phyloP scores from a whole-genome alignment of 108 stramenopile genomes.

The Nannochloropsis oceanica region DNA sequence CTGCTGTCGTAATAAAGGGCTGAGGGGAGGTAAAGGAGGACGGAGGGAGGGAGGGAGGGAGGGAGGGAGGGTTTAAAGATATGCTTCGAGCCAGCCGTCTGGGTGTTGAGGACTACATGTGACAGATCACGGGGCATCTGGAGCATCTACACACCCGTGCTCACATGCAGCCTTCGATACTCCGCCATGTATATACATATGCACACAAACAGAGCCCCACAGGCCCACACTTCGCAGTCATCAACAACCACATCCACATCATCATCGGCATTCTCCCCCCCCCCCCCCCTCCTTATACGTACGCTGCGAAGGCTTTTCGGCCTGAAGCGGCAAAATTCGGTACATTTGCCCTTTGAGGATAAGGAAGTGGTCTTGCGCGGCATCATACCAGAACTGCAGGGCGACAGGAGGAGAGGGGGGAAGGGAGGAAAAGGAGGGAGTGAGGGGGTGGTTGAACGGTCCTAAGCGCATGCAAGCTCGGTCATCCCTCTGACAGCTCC shows the following conservation, averaged over 20 bases:
- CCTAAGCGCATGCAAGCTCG: not conserved
- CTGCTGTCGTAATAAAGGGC: too few relatives aligned
- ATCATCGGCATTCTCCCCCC: too few relatives aligned
- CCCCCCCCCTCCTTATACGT: not conserved
- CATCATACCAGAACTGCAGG: not conserved
- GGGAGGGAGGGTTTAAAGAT: not conserved
- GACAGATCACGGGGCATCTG: too few relatives aligned
- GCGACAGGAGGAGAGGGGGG: not conserved
- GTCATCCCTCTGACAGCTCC: not conserved
- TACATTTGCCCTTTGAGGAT: not conserved
- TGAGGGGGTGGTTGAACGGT: not conserved
- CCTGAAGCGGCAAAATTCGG: not conserved
- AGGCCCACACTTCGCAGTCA: too few relatives aligned
- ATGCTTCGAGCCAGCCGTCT: too few relatives aligned
- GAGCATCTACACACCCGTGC: too few relatives aligned
- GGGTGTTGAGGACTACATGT: too few relatives aligned
- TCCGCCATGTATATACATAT: too few relatives aligned
- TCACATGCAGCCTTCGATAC: too few relatives aligned
- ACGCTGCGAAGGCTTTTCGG: not conserved
- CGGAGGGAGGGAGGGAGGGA: not conserved
- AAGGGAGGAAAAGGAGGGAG: not conserved
- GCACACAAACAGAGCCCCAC: too few relatives aligned
- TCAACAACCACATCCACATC: too few relatives aligned
- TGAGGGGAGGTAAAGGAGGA: not conserved
- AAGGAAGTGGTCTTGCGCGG: not conserved